Base-by-base conservation (phyloP, 768 basidiomycete species). In the Austroboletus eburneus region DNA sequence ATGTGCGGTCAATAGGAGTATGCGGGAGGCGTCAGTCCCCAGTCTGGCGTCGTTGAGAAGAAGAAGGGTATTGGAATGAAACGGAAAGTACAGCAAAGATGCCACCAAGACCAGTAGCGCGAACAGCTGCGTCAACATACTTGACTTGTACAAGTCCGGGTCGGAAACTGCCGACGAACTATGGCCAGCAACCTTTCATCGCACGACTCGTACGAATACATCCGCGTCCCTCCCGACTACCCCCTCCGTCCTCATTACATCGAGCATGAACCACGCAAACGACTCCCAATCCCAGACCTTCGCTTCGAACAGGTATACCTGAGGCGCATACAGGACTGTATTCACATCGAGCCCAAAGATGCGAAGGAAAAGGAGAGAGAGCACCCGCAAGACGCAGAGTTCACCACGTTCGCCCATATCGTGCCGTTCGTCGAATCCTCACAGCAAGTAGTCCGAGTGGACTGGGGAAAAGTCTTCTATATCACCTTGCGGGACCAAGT, bases 1-100 rank as follows among this genome's bases (percentile, higher is more conserved):
- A 62, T 97, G 93, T 22, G 93, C 91, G 1, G 93, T 95, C 37
- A 97, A 65, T 3, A 96, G 64, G 30, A 92, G 71, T 27, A 88
- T 61, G 21, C 60, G 52, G 21, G 58, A 50, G 3, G 30, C 0
- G 40, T 48, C 42, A 34, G 37, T 13, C 21, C 46, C 32, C 23
- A 45, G 21, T 12, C 17, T 16, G 16, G 34, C 7, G 20, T 43
- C 34, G 43, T 42, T 45, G 45, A 56, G 49, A 18, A 67, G 38
- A 45, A 48, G 39, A 24, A 59, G 48, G 42, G 30, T 53, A 39
- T 66, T 63, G 33, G 49, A 57, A 23, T 56, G 58, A 22, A 53
- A 50, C 14, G 63, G 61, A 47, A 54, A 54, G 48, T 57, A 64
- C 42, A 65, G 30, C 42, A 48, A 50, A 35, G 65, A 65, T 37